These are phyloP conservation scores for Umbelopsis vinacea DNA, from an alignment of 192 early-diverging fungal species.

Conservation along the genomic window DNA sequence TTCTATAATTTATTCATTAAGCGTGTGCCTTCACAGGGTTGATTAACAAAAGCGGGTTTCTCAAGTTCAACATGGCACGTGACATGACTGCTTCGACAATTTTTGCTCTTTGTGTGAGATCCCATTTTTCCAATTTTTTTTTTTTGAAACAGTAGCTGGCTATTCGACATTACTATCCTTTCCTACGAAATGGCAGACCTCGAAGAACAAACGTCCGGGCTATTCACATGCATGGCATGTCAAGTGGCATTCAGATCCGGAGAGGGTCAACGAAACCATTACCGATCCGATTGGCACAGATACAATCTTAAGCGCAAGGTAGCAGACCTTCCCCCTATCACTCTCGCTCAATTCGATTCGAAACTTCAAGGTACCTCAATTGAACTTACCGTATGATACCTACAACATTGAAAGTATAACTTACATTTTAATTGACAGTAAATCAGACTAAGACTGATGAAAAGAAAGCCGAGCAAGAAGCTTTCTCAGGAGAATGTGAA, in stretches of 20 bases:
- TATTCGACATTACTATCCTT: neutral
- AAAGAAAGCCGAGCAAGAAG: conserved; percentile 49
- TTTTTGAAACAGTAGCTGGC: neutral
- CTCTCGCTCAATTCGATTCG: conserved; percentile 79
- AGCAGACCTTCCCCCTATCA: conserved; percentile 85
- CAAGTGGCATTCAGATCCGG: conserved; percentile 91
- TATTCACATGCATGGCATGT: conserved; percentile 88
- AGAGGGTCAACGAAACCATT: conserved; percentile 91
- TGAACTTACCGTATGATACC: neutral
- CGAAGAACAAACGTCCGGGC: conserved; percentile 46
- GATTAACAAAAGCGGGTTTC: no score
- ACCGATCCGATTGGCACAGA: conserved; percentile 96
- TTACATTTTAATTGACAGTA: neutral
- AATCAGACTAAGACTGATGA: conserved; percentile 51
- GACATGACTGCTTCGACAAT: conserved; percentile 8
- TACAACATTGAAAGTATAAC: neutral
- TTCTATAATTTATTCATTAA: no score
- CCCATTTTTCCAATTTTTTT: conserved; percentile 6
- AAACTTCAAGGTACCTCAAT: conserved; percentile 57
- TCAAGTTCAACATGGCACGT: neutral
- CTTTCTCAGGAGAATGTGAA: conserved; percentile 50
- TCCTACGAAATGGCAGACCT: conserved; percentile 19
- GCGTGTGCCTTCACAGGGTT: no score
- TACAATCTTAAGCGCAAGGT: conserved; percentile 99
- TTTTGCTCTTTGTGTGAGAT: neutral